phyloP scores from a whole-genome alignment of 306 rosid genomes.

The Cucumis melo region DNA sequence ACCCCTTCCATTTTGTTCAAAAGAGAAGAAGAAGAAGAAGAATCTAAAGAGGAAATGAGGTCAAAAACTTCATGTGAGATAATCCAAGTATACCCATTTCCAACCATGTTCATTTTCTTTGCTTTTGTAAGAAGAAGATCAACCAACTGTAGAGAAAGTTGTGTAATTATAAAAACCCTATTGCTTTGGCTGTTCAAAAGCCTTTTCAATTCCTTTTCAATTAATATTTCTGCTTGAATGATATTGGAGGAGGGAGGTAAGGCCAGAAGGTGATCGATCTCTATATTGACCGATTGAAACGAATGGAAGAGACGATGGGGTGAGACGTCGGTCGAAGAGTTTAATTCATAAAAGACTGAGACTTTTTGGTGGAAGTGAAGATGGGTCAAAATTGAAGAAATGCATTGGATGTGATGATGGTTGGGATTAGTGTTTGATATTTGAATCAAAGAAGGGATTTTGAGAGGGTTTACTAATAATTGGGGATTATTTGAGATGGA shows the following conservation, averaged over 20 bases:
- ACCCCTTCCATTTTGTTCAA: constrained; percentile 44
- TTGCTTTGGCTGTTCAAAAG: constrained; percentile 19
- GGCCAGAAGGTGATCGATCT: constrained; percentile 22
- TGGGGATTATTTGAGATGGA: constrained; percentile 5
- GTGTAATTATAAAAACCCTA: constrained; percentile 39
- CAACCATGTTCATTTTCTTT: constrained; percentile 41
- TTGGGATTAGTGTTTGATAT: constrained; percentile 17
- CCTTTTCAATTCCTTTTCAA: constrained; percentile 27
- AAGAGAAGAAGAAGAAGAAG: constrained; percentile 5
- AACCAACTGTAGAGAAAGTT: constrained; percentile 34
- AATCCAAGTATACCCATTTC: constrained; percentile 43
- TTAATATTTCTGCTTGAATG: background rate
- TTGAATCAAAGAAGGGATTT: constrained; percentile 23
- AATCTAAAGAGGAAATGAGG: constrained; percentile 32
- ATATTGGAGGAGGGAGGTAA: constrained; percentile 22
- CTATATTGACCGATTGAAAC: constrained; percentile 25
- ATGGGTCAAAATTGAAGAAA: constrained; percentile 34
- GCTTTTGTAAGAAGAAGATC: constrained; percentile 27
- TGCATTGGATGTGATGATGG: constrained; percentile 27
- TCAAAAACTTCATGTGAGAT: constrained; percentile 33
- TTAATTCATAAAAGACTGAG: constrained; percentile 19
- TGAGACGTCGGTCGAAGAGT: constrained; percentile 2
- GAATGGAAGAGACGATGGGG: constrained; percentile 25
- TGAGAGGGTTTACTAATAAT: background rate
- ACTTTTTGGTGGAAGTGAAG: constrained; percentile 38